These are phyloP conservation scores for Starmerella floricola DNA, from an alignment of 805 yeast species.

Conservation along the genomic window DNA sequence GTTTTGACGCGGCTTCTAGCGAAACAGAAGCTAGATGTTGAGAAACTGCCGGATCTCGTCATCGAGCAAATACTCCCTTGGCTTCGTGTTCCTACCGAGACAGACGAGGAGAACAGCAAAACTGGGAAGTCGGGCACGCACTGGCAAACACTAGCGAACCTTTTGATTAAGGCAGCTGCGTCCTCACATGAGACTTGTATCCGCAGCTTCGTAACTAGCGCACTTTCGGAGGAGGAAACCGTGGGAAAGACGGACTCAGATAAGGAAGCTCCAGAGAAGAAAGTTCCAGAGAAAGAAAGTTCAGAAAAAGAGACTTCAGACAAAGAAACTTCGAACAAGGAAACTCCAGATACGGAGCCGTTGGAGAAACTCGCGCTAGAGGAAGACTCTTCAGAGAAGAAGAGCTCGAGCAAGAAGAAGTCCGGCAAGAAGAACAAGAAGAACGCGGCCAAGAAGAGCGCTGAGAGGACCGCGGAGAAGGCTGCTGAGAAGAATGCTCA, in stretches of 20 bases:
- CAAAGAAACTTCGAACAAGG: no score
- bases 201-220: neutral
- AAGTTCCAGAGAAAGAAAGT: no score
- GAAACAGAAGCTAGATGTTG: conserved; percentile 5
- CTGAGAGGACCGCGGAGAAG: neutral
- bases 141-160: conserved; percentile 12
- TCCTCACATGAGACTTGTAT: conserved; percentile 5
- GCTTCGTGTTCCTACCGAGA: neutral
- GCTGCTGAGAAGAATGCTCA: neutral
- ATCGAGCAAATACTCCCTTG: neutral
- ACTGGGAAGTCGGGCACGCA: neutral
- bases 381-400: neutral
- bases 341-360: no score
- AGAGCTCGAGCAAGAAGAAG: neutral
- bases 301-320: no score
- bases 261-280: no score
- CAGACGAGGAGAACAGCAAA: neutral
- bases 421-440: neutral
- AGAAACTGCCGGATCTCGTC: neutral
- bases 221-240: neutral
- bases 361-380: neutral
- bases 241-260: neutral
- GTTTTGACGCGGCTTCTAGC: conserved; percentile 10
- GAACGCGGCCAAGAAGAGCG: neutral
- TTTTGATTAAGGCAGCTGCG: conserved; percentile 8